Base-by-base conservation (phyloP, 73 alveolate genomes). In the Paramecium octaurelia region DNA sequence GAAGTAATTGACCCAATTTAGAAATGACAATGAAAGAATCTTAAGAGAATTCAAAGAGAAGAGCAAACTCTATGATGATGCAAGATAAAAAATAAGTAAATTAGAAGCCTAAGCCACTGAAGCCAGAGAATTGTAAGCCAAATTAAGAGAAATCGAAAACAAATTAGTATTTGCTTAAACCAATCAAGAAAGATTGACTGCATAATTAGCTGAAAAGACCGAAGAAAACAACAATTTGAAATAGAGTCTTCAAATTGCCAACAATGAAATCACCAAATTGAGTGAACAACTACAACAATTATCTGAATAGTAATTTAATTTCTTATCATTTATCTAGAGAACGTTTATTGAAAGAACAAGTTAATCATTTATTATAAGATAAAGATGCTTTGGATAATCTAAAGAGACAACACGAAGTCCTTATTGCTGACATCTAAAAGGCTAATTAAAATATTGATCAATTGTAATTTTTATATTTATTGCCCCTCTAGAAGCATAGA, bases 11-110 rank as follows among this genome's bases (percentile, higher is more conserved):
- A 76, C 70, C 0, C 40, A 38, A 76, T 36, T 76, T 18, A 76
- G 89, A 43, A 76, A 76, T 76, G 89, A 76, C 43, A 76, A 76
- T 76, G 89, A 76, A 40, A 76, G 89, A 76, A 76, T 76, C 8
- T 43, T 76, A 20, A 76, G 89, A 40, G 89, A 76, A 38, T 76
- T 76, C 40, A 76, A 76, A 21, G 89, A 76, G 8, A 76, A 76
- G n/a, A 38, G 70, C 14, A 76, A 42, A 76, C 21, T 20, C 16
- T 76, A 38, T 38, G 89, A 76, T 76, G 89, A 76, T 36, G 64
- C 89, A 38, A 35, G 70, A 76, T 36, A 36, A 76, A 76, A 42
- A 76, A 76, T 76, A 16, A 21, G 58, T 76, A 76, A 76, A 76
- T 40, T 76, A 43, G 89, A 76, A 76, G 27, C 89, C 2, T 43